These are phyloP conservation scores for Saccharomyces kudriavzevii DNA, from an alignment of 805 yeast species.

Conservation along the genomic window DNA sequence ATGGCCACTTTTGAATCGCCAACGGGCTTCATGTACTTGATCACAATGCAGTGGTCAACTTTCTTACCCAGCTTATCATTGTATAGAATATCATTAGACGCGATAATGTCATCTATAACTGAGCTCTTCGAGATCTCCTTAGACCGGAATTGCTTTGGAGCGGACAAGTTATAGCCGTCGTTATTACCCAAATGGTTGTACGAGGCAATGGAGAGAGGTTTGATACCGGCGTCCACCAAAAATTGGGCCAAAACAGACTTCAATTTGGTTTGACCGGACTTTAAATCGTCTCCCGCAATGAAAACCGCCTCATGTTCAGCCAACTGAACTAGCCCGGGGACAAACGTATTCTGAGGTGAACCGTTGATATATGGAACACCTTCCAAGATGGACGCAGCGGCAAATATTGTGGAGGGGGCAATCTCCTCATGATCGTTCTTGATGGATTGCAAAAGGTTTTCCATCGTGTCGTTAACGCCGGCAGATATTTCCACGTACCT, in stretches of 20 bases:
- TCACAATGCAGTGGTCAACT: constrained; percentile 91
- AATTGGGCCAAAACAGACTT: constrained; percentile 96
- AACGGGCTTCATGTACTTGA: constrained; percentile 88
- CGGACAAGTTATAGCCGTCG: constrained; percentile 85
- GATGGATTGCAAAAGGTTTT: constrained; percentile 63
- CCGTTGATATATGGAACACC: constrained; percentile 88
- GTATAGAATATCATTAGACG: constrained; percentile 75
- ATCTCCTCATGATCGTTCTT: constrained; percentile 75
- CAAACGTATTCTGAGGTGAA: constrained; percentile 95
- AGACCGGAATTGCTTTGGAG: constrained; percentile 89
- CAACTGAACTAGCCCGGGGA: constrained; percentile 86
- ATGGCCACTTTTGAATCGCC: constrained; percentile 96
- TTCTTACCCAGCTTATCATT: constrained; percentile 67
- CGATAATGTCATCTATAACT: constrained; percentile 91
- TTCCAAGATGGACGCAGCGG: constrained; percentile 87
- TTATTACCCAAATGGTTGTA: constrained; percentile 95
- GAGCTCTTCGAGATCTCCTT: constrained; percentile 91
- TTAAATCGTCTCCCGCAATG: constrained; percentile 96
- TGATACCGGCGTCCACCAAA: constrained; percentile 94
- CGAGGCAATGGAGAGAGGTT: constrained; percentile 89
- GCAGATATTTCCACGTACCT: constrained; percentile 70
- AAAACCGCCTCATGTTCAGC: constrained; percentile 69
- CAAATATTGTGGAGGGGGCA: constrained; percentile 89
- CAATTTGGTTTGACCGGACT: constrained; percentile 91
- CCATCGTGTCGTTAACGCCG: constrained; percentile 85